Evolutionary conservation across 495 filamentous ascomycete species (phyloP).

Genomic region (Penicillium bovifimosum): DNA sequence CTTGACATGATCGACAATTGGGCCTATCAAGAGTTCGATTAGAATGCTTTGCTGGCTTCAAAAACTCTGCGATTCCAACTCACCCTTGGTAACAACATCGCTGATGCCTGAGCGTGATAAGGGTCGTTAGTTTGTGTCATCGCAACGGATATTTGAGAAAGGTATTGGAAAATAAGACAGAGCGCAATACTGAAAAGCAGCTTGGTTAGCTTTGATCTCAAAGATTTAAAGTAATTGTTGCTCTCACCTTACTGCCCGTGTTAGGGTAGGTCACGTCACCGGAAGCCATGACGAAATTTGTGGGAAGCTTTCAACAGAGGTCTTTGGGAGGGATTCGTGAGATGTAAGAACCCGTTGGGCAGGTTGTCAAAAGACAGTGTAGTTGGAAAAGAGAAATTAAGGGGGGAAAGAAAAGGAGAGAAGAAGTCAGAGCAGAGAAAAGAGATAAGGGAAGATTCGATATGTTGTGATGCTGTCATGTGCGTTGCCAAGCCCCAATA

Average conservation of each 20-base stretch:
- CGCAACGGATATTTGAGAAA: background rate
- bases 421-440: slow-evolving; percentile 23
- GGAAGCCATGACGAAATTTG: slow-evolving; percentile 24
- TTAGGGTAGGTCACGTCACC: slow-evolving; percentile 41
- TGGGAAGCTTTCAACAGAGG: background rate
- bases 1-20: slow-evolving; percentile 72
- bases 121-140: slow-evolving; percentile 20
- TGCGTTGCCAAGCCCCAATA: slow-evolving; percentile 11
- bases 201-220: slow-evolving; percentile 11
- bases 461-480: slow-evolving; percentile 32
- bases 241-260: slow-evolving; percentile 43
- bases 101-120: slow-evolving; percentile 18
- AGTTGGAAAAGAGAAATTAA: background rate
- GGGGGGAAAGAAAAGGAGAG: slow-evolving; percentile 11
- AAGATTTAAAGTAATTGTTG: slow-evolving; percentile 8
- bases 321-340: background rate
- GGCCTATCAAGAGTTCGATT: slow-evolving; percentile 47
- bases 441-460: slow-evolving; percentile 11
- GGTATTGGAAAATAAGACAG: background rate
- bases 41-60: slow-evolving; percentile 25
- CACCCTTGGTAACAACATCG: slow-evolving; percentile 33
- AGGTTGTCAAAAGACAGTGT: background rate
- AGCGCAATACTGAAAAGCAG: slow-evolving; percentile 5
- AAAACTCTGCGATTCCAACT: background rate
- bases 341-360: background rate